A percentile compares a stretch with the other conserved stretches of the same genome.
These are phyloP conservation scores for Linnemannia zychae DNA, from an alignment of 192 early-diverging fungal genomes.

Conservation along the genomic window DNA sequence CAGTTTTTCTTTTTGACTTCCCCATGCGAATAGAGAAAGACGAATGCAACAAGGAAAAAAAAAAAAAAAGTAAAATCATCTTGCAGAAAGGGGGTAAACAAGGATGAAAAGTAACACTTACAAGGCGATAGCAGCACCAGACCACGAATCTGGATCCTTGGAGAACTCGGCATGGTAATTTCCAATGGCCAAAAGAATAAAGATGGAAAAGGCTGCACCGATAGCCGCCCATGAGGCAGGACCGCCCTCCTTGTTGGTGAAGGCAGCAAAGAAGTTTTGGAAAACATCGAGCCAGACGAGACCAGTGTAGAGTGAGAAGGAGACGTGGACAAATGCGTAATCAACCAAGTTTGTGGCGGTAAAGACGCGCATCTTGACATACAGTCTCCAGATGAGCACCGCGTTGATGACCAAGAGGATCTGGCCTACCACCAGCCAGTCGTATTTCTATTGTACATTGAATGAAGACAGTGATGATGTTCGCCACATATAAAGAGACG, in stretches of 20 bases:
- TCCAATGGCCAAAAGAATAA: conserved; percentile 40
- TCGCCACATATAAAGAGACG: not conserved
- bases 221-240: conserved; percentile 40
- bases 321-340: conserved; percentile 39
- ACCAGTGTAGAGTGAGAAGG: conserved; percentile 50
- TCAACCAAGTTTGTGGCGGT: conserved; percentile 47
- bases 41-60: not conserved
- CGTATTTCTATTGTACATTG: conserved; percentile 9
- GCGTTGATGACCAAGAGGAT: conserved; percentile 42
- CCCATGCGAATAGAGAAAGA: not conserved
- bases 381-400: conserved; percentile 35
- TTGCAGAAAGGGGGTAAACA: not conserved
- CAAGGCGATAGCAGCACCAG: conserved; percentile 42
- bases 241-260: conserved; percentile 38
- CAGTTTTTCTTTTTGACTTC: not conserved
- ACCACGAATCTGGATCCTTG: conserved; percentile 55
- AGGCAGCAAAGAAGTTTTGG: conserved; percentile 55
- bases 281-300: conserved; percentile 53
- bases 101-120: conserved; percentile 22
- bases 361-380: conserved; percentile 37
- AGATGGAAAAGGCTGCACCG: conserved; percentile 38
- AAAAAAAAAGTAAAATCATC: not conserved
- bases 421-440: conserved; percentile 39
- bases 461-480: not conserved
- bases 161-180: conserved; percentile 45